Evolutionary conservation across 2,329 filamentous ascomycete genomes (phyloP).

Genomic region (Clarireedia sp.): DNA sequence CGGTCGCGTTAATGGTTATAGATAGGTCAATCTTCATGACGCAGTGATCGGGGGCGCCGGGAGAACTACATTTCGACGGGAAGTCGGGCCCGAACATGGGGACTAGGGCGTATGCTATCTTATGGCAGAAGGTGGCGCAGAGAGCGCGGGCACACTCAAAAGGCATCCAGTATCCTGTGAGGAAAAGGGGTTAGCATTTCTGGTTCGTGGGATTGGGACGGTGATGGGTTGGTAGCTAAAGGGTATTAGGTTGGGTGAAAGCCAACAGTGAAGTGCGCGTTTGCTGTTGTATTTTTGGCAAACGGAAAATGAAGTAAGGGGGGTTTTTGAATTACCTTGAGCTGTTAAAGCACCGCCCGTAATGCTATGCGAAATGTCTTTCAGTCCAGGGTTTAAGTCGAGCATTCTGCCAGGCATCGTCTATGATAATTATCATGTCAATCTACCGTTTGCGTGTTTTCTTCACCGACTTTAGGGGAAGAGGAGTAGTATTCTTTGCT

Average conservation of each 20-base stretch:
- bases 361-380: conserved; percentile 87
- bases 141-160: conserved; percentile 78
- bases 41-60: conserved; percentile 54
- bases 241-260: too few species aligned
- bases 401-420: conserved; percentile 83
- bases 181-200: not conserved
- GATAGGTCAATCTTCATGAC: conserved; percentile 57
- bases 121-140: conserved; percentile 81
- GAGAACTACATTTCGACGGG: conserved; percentile 59
- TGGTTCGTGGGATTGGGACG: too few species aligned
- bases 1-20: conserved; percentile 46
- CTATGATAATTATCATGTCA: conserved; percentile 37
- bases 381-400: conserved; percentile 68
- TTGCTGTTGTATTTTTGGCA: not conserved
- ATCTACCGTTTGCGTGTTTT: not conserved
- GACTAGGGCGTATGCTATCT: conserved; percentile 76
- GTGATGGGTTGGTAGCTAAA: not conserved
- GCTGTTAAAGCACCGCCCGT: conserved; percentile 85
- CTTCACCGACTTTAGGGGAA: too few species aligned
- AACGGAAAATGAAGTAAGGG: not conserved
- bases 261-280: not conserved
- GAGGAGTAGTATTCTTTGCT: conserved; percentile 18
- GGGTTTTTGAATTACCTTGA: conserved; percentile 54
- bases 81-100: conserved; percentile 86
- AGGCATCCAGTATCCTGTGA: conserved; percentile 89